Evolutionary conservation across 305 asterid genomes (phyloP), one percentile per base, ranked within the genome.

Genomic region (Striga hermonthica): DNA sequence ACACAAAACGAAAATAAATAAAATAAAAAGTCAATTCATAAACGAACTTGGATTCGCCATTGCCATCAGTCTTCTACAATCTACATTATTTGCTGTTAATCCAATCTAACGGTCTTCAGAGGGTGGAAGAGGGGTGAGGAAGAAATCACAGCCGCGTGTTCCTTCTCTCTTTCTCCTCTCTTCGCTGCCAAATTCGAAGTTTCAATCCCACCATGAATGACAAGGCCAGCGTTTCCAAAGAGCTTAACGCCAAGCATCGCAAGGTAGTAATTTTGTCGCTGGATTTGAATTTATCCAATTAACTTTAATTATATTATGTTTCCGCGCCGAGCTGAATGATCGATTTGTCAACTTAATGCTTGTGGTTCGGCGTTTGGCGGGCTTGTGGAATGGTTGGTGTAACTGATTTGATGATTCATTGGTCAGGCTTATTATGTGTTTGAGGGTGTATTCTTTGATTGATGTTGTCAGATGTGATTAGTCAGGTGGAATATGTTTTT

Each of bases 161-260:
- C 67, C 5, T 57, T 37, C 62, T 61, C 66, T 72, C 70, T 69
- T 74, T 68, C 72, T 80, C 58, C 70, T 70, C 72, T 72, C 69
- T 60, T 65, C 62, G 9, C 70, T 15, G 34, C 59, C 54, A 34
- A 67, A 65, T 73, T 62, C 35, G 38, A 54, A 43, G 45, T 50
- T 34, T 28, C 41, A 52, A 6, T 16, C n/a, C 16, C 84, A 63
- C 83, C 82, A 94, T 94, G 99, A 94, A 94, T 55, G 90, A 81
- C 87, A 94, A 94, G 79, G 98, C 99, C 57, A 79, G 70, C 81
- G 99, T 94, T 52, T 81, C 98, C 76, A 94, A 91, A 71, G 99
- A 94, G 91, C 99, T 94, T 62, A 94, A 90, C 73, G 95, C 92
- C 67, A 85, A 72, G 82, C 99, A 94, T 71, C 76, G 98, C 58